Base-by-base conservation (phyloP, 2,329 filamentous ascomycete species). In the Fonsecaea pugnacius region DNA sequence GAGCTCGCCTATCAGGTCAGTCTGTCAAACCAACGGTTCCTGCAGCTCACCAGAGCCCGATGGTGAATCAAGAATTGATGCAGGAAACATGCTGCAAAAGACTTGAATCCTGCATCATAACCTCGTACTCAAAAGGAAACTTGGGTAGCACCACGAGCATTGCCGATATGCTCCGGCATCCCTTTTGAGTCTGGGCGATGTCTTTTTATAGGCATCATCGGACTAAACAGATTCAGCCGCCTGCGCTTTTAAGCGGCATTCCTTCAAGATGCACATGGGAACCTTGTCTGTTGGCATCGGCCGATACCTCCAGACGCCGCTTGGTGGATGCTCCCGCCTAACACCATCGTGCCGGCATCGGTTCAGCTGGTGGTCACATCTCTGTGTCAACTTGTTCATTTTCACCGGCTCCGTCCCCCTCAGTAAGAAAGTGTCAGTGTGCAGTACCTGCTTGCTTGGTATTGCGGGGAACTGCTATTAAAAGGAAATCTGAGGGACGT, bases 191-290 rank as follows among this genome's bases (percentile, higher is more conserved):
- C 36, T 46, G 46, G 46, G 14, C n/a, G 30, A 36, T 18, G 50
- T 60, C 58, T 60, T 60, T 60, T 60, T 60, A 60, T 60, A 60
- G 58, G 48, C 56, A 32, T 30, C 30, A 18, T 9, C 40, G 40
- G 40, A 58, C 56, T 58, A 48, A 12, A 16, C 27, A 18, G 35
- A 58, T 27, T 27, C 35, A 43, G 54, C 54, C 36, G 12, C 32
- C 53, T 24, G 14, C 18, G 53, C 35, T 32, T 38, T 36, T 30
- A 30, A 16, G 36, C 53, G 14, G 55, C 36, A 30, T 58, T 24
- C 55, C 24, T 40, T 36, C 30, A 53, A 14, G 9, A 32, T n/a
- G 43, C 6, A 14, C n/a, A 30, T 38, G 16, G 55, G 36, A 14
- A 46, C 35, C 35, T 33, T 58, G 57, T 33, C 57, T 35, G 27